Conservation (phyloP, 2,329 filamentous ascomycete genomes). For the Fusarium sp. region DNA sequence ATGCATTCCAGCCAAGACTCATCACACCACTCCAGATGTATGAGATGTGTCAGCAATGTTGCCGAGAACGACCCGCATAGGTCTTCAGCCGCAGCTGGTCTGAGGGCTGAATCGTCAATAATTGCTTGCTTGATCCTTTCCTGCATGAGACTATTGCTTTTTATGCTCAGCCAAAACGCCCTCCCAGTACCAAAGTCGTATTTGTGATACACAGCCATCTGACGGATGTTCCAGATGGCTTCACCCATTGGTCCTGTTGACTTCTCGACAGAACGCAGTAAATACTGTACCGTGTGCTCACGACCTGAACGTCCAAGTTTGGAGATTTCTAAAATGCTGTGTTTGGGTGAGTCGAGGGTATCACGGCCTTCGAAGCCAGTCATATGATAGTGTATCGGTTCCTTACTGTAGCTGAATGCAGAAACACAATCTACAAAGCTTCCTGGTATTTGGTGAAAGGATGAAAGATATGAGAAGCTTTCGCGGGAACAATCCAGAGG, state of each 20-base stretch:
- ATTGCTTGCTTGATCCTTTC: not conserved
- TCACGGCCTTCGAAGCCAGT: constrained; percentile 2
- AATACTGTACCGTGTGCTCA: constrained; percentile 7
- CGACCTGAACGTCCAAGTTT: constrained; percentile 6
- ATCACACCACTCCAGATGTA: not conserved
- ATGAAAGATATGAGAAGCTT: not conserved
- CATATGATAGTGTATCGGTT: constrained; percentile 8
- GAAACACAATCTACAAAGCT: constrained; percentile 1
- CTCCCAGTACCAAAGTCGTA: not conserved
- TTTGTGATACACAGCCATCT: not conserved
- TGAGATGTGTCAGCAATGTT: not conserved
- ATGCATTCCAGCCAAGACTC: not conserved
- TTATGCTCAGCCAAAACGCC: not conserved
- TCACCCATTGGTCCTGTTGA: not conserved
- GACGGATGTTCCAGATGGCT: not conserved
- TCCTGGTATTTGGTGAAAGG: constrained; percentile 1
- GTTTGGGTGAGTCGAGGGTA: not conserved
- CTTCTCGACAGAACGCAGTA: constrained; percentile 10
- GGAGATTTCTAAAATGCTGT: not conserved
- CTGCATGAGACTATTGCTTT: not conserved
- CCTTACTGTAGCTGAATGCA: not conserved
- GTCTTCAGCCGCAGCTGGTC: not conserved
- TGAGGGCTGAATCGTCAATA: not conserved
- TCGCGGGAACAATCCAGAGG: not conserved
- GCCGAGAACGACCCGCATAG: not conserved